These are phyloP conservation scores for Salvia miltiorrhiza DNA, from an alignment of 257 asterid species.

Conservation along the genomic window DNA sequence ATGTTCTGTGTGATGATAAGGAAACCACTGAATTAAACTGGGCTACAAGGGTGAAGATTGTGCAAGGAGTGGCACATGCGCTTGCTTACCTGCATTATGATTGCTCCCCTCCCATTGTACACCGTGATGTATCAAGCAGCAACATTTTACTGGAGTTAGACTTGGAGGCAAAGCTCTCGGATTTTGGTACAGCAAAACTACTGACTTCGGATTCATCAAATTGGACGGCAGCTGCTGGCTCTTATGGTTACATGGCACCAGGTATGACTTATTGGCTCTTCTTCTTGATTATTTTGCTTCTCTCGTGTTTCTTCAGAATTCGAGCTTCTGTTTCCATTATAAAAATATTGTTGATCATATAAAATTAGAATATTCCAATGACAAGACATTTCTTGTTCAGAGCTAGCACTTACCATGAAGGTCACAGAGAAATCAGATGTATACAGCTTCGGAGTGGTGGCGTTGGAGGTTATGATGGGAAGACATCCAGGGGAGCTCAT, in stretches of 20 bases:
- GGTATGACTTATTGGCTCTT: slow-evolving; percentile 41
- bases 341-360: not conserved
- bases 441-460: slow-evolving; percentile 93
- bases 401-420: slow-evolving; percentile 75
- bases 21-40: slow-evolving; percentile 60
- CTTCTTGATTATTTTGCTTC: not conserved
- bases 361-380: not conserved
- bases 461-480: slow-evolving; percentile 83
- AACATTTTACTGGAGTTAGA: slow-evolving; percentile 73
- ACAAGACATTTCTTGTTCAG: slow-evolving; percentile 38
- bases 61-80: slow-evolving; percentile 87
- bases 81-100: slow-evolving; percentile 95
- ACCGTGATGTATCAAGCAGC: slow-evolving; percentile 71
- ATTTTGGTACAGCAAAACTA: slow-evolving; percentile 86
- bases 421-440: slow-evolving; percentile 88
- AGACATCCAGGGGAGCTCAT: slow-evolving; percentile 79
- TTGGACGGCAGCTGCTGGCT: slow-evolving; percentile 84
- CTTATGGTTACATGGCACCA: slow-evolving; percentile 99
- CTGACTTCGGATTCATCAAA: slow-evolving; percentile 59
- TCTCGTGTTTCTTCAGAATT: not conserved
- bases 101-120: slow-evolving; percentile 83
- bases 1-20: slow-evolving; percentile 38
- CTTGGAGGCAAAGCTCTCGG: slow-evolving; percentile 75
- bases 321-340: slow-evolving; percentile 14
- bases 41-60: slow-evolving; percentile 60